A percentile compares a stretch with the other conserved stretches of the same genome.
These are phyloP conservation scores for Penicillium sp. DNA, from an alignment of 2,329 filamentous ascomycete genomes.

Conservation along the genomic window DNA sequence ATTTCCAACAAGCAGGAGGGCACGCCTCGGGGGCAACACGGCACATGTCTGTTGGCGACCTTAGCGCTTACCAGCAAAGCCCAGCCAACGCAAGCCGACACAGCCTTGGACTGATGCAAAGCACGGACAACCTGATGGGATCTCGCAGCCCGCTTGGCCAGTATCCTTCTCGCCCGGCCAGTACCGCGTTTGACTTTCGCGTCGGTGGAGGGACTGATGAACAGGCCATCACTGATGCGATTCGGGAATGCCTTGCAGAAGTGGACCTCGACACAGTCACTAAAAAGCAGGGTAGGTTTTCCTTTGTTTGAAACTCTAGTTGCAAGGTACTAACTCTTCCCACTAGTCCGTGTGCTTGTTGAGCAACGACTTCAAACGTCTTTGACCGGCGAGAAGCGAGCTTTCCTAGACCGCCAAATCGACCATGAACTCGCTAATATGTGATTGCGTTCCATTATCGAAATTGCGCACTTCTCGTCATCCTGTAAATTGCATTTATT, in stretches of 20 bases:
- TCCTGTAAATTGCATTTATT: constrained; percentile 19
- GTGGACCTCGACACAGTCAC: constrained; percentile 96
- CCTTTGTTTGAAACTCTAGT: neutral
- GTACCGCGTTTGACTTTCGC: constrained; percentile 55
- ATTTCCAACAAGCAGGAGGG: constrained; percentile 47
- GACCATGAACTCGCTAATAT: constrained; percentile 90
- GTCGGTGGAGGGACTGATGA: constrained; percentile 64
- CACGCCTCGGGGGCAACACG: constrained; percentile 37
- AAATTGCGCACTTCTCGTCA: constrained; percentile 6
- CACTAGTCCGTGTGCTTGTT: constrained; percentile 67
- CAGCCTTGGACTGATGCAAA: constrained; percentile 41
- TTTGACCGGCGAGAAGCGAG: constrained; percentile 74
- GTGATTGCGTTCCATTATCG: constrained; percentile 45
- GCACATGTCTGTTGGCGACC: constrained; percentile 56
- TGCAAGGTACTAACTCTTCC: constrained; percentile 4
- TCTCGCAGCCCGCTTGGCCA: constrained; percentile 48
- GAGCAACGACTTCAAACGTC: constrained; percentile 92
- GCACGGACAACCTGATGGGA: constrained; percentile 42
- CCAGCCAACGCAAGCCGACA: constrained; percentile 33
- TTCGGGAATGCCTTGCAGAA: constrained; percentile 73
- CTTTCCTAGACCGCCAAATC: constrained; percentile 88
- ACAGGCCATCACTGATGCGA: constrained; percentile 71
- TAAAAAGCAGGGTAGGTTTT: constrained; percentile 73
- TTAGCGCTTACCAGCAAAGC: constrained; percentile 44
- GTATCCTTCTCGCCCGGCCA: constrained; percentile 47